Evolutionary conservation across 192 early-diverging fungal genomes (phyloP), one percentile per base, ranked within the genome.

Genomic region (Gigaspora rosea): DNA sequence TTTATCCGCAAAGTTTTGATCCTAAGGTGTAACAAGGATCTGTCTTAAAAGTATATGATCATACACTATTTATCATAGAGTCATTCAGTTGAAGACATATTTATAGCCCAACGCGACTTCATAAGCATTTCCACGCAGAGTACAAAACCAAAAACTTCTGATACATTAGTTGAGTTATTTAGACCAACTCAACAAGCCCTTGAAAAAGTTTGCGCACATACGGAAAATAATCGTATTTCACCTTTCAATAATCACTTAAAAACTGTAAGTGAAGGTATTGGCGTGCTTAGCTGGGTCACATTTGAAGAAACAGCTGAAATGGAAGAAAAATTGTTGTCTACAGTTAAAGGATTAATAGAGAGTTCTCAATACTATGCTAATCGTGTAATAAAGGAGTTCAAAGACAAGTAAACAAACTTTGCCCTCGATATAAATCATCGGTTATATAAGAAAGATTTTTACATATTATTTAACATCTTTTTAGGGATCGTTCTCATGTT

Each of bases 211-310:
- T 85, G 88, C 73, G 88, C 87, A 48, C 71, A 97, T 49, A 88
- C 88, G 54, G 95, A 97, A 59, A 89, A 87, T 71, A 95, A 96
- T 85, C 86, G 97, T 49, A 81, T 91, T 18, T 89, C 85, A 35
- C 87, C 91, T 49, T 75, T 90, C 36, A 93, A 90, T 80, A 92
- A 92, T 80, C 94, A 97, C 77, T 84, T 99, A 76, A 89, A 91
- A 41, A 84, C 91, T 12, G 91, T 99, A 18, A 91, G 91, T 57
- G 96, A 99, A 77, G 95, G 95, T 79, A 90, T 94, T 63, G 88
- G 92, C 27, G 96, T 94, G 32, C 88, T 99, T 73, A 94, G 94
- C 27, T 99, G 97, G 97, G 92, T 97, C 49, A 88, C 91, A 3
- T 86, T 95, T 22, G 94, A 95, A 79, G 91, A 93, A 47, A 91